Evolutionary conservation across 306 rosid species (phyloP).

Genomic region (Cucurbita maxima): DNA sequence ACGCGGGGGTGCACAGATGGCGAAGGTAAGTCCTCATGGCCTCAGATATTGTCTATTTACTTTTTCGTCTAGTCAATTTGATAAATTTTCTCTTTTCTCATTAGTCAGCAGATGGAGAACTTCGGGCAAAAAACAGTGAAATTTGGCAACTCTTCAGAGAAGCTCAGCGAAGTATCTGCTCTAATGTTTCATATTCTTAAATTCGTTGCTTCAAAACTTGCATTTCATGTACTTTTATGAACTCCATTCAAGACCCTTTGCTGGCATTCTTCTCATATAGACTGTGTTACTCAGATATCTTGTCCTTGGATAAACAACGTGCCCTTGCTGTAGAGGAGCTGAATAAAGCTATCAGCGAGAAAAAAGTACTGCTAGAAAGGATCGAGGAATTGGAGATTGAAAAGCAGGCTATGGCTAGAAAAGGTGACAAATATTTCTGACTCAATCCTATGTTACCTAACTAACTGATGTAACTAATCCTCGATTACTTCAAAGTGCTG

Average conservation of each 20-base stretch:
- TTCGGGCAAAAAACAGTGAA: conserved; percentile 19
- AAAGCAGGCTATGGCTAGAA: conserved; percentile 30
- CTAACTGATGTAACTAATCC: background rate
- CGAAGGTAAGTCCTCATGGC: conserved; percentile 27
- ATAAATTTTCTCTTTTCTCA: background rate
- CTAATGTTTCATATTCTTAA: background rate
- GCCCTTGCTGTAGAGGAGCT: conserved; percentile 48
- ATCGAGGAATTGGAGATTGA: conserved; percentile 42
- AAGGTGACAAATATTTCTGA: conserved; percentile 17
- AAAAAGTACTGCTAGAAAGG: conserved; percentile 27
- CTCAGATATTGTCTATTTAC: background rate
- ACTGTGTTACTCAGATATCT: conserved; percentile 33
- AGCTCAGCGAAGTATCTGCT: conserved; percentile 72
- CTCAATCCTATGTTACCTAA: background rate
- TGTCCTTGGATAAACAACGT: conserved; percentile 54
- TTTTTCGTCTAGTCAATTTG: background rate
- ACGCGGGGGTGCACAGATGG: conserved; percentile 20
- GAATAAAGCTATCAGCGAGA: conserved; percentile 35
- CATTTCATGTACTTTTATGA: background rate
- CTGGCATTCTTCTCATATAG: conserved; percentile 4
- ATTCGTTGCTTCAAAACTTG: background rate
- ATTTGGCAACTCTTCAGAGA: conserved; percentile 61
- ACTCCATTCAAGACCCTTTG: background rate
- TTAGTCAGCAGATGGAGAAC: conserved; percentile 11
- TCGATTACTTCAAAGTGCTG: background rate